Conservation (phyloP, 2,329 filamentous ascomycete genomes). For the Rachicladosporium sp. region DNA sequence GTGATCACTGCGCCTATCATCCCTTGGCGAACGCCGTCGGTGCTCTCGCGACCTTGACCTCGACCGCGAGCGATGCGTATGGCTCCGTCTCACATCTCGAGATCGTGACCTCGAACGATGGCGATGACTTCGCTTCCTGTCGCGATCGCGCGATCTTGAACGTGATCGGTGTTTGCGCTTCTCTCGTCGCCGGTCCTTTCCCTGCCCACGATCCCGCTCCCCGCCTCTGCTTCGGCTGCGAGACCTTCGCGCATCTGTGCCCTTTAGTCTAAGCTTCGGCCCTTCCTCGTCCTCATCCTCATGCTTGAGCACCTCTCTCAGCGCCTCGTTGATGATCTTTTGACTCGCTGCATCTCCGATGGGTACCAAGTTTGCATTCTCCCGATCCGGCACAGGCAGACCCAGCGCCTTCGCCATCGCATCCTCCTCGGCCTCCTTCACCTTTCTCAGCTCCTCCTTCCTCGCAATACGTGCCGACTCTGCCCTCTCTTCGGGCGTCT, state of each 20-base stretch:
- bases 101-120: conserved; percentile 13
- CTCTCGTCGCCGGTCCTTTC: conserved; percentile 9
- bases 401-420: conserved; percentile 76
- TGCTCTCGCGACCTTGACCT: neutral
- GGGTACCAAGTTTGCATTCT: conserved; percentile 48
- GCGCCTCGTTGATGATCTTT: conserved; percentile 43
- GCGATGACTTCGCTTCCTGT: conserved; percentile 13
- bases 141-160: conserved; percentile 17
- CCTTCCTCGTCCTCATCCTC: conserved; percentile 25
- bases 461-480: conserved; percentile 58
- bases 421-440: conserved; percentile 90
- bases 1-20: neutral
- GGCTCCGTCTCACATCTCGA: conserved; percentile 8
- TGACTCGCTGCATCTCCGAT: conserved; percentile 43
- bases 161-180: conserved; percentile 14
- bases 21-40: neutral
- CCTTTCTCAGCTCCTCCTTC: conserved; percentile 57
- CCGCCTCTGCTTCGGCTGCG: conserved; percentile 14
- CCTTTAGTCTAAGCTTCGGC: conserved; percentile 4
- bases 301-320: conserved; percentile 33
- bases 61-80: conserved; percentile 2
- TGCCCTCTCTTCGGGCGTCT: conserved; percentile 39
- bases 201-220: conserved; percentile 7
- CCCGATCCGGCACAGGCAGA: conserved; percentile 52
- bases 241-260: conserved; percentile 9